Base-by-base conservation (phyloP, 345 rosid species). In the Hibiscus syriacus region DNA sequence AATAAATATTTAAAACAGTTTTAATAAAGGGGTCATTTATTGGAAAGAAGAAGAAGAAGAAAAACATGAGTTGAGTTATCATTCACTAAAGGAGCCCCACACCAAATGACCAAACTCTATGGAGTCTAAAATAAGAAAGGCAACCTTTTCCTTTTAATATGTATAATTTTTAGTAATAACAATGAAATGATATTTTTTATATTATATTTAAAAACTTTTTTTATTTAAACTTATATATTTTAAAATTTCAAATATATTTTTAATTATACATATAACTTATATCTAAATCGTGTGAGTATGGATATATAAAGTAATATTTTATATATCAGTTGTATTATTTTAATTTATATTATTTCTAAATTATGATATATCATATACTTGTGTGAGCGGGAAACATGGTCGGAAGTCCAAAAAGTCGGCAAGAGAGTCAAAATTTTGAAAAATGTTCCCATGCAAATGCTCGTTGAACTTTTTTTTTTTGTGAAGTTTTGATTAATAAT, bases 61-160 rank as follows among this genome's bases (percentile, higher is more conserved):
- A 22, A 52, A 10, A 3, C 14, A 52, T 22, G 56, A 52, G 72
- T 73, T 73, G 77, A 68, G 66, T 65, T 73, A 48, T 23, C 38
- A 9, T 0, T 38, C 1, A n/a, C 36, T 2, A 4, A 11, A 59
- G 27, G 64, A 30, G 38, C 9, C 46, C 66, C 32, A 23, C 72
- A 66, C 72, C 77, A 19, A 50, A 50, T 20, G 54, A 49, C 4
- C 4, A 36, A 70, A 70, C 70, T 23, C 67, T n/a, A n/a, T n/a
- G n/a, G n/a, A n/a, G n/a, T n/a, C n/a, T n/a, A n/a, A n/a, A n/a
- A 23, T n/a, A n/a, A n/a, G n/a, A n/a, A n/a, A n/a, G n/a, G n/a
- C n/a, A 26, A 1, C n/a, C n/a, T n/a, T n/a, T n/a, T n/a, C n/a
- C n/a, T n/a, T n/a, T n/a, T n/a, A n/a, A n/a, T n/a, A n/a, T n/a